These are phyloP conservation scores for Trypanosoma mega DNA, from an alignment of 208 protist species.

Conservation along the genomic window DNA sequence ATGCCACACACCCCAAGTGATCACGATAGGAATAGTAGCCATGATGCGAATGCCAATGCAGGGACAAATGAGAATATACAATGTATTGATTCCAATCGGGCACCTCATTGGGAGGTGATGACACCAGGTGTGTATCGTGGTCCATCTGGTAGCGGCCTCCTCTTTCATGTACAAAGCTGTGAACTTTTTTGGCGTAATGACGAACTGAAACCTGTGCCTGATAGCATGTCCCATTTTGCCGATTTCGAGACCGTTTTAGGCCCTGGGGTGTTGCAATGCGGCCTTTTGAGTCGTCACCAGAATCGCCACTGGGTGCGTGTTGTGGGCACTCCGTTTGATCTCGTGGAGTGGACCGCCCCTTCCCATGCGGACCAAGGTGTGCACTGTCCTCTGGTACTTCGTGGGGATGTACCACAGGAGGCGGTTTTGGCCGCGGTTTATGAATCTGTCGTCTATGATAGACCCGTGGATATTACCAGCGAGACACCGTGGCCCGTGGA, in stretches of 20 bases:
- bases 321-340: constrained; percentile 77
- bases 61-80: too few relatives aligned
- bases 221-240: constrained; percentile 85
- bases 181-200: constrained; percentile 86
- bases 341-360: constrained; percentile 68
- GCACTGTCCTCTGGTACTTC: constrained; percentile 39
- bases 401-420: constrained; percentile 38
- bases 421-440: constrained; percentile 32
- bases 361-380: constrained; percentile 47
- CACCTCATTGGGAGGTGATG: not conserved
- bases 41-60: too few relatives aligned
- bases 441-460: constrained; percentile 49
- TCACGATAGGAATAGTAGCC: too few relatives aligned
- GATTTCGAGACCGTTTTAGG: constrained; percentile 84
- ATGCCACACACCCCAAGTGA: too few relatives aligned
- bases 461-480: constrained; percentile 38
- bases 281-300: constrained; percentile 53
- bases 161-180: constrained; percentile 70
- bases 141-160: constrained; percentile 37
- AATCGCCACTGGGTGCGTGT: constrained; percentile 82
- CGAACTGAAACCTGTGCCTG: constrained; percentile 75
- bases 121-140: constrained; percentile 48
- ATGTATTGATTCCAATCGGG: too few relatives aligned
- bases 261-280: constrained; percentile 67
- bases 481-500: constrained; percentile 45